A percentile compares a stretch with the other conserved stretches of the same genome.
Conservation (phyloP, 192 early-diverging fungal genomes). For the Podila epigama region DNA sequence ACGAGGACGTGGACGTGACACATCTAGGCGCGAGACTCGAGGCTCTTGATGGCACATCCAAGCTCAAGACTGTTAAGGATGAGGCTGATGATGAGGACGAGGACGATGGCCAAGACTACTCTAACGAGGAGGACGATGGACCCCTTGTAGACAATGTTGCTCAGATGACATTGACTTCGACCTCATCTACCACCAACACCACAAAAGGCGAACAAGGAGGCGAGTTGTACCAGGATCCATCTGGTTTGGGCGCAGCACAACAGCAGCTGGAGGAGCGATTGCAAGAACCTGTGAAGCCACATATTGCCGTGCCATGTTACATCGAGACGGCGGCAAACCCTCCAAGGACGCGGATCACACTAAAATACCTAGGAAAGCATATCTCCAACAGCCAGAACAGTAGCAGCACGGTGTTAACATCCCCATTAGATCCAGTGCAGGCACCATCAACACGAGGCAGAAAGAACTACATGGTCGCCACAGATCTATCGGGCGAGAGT, state of each 20-base stretch:
- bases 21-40: neutral
- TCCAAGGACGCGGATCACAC: constrained; percentile 37
- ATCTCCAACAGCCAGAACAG: neutral
- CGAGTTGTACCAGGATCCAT: constrained; percentile 24
- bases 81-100: neutral
- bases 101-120: neutral
- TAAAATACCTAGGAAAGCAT: constrained; percentile 27
- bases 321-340: constrained; percentile 47
- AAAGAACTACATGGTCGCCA: constrained; percentile 56
- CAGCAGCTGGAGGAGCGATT: constrained; percentile 25
- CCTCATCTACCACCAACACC: too few relatives aligned
- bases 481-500: constrained; percentile 60
- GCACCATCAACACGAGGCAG: constrained; percentile 28
- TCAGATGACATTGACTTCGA: neutral
- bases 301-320: constrained; percentile 36
- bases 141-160: neutral
- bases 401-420: neutral
- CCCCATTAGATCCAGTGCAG: too few relatives aligned
- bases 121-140: constrained; percentile 1
- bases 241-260: neutral
- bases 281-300: constrained; percentile 42
- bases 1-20: neutral
- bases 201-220: constrained; percentile 15
- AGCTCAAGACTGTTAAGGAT: neutral
- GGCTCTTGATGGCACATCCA: constrained; percentile 1